Percentiles rank a stretch among this genome's conserved stretches.
These are phyloP conservation scores for Hylodesmum podocarpum DNA, from an alignment of 306 rosid genomes.

Conservation along the genomic window DNA sequence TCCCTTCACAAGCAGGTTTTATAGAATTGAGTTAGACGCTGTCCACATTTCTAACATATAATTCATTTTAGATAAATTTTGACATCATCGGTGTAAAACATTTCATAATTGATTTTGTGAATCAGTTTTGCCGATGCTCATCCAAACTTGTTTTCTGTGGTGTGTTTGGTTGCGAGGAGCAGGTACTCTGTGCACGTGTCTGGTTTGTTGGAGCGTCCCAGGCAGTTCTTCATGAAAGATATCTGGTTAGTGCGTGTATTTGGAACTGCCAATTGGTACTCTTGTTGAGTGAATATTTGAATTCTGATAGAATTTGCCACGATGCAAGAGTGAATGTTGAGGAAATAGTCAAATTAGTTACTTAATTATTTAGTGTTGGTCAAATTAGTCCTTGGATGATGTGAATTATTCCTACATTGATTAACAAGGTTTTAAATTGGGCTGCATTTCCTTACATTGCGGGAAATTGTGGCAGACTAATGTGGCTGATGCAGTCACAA, in stretches of 20 bases:
- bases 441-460: neutral
- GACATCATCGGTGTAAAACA: no score
- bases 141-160: slow-evolving; percentile 13
- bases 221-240: slow-evolving; percentile 66
- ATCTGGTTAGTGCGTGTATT: slow-evolving; percentile 58
- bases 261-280: neutral
- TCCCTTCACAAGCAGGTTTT: no score
- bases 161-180: slow-evolving; percentile 25
- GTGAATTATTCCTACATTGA: neutral
- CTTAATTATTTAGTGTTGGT: neutral
- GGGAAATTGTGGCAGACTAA: neutral
- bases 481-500: neutral
- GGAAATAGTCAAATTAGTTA: neutral
- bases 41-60: no score
- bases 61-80: no score
- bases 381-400: neutral
- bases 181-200: slow-evolving; percentile 66
- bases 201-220: slow-evolving; percentile 62
- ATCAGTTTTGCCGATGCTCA: no score
- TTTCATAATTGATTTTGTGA: no score
- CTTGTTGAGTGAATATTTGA: neutral
- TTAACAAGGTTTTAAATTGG: neutral
- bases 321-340: neutral
- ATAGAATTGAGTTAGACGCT: no score
- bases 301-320: neutral